Conservation (phyloP, 2,329 filamentous ascomycete genomes). For the Fusarium penzigii region DNA sequence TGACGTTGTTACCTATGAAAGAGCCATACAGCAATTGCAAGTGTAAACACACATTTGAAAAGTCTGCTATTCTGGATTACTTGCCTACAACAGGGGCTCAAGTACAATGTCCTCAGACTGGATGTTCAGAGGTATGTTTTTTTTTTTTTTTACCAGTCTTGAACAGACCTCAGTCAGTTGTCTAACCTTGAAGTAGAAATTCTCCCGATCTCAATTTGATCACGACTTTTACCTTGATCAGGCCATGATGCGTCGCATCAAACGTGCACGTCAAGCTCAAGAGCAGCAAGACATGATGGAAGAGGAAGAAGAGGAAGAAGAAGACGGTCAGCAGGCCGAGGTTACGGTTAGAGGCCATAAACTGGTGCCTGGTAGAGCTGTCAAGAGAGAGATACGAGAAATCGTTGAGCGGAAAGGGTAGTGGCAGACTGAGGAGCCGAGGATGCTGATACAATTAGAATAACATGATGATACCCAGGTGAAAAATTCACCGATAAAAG, state of each 20-base stretch:
- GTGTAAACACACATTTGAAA: conserved; percentile 75
- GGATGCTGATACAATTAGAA: no score
- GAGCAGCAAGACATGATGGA: conserved; percentile 46
- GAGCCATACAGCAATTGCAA: conserved; percentile 67
- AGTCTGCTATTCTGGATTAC: conserved; percentile 59
- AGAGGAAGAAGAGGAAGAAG: conserved; percentile 31
- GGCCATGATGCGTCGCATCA: conserved; percentile 58
- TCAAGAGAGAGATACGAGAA: conserved; percentile 27
- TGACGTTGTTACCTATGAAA: conserved; percentile 64
- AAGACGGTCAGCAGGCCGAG: conserved; percentile 25
- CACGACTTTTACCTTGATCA: conserved; percentile 59
- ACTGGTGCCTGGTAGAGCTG: conserved; percentile 16
- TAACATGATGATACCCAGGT: no score
- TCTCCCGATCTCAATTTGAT: conserved; percentile 40
- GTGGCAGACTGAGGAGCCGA: not conserved
- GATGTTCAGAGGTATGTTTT: conserved; percentile 58
- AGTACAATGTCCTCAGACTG: conserved; percentile 63
- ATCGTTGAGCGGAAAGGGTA: not conserved
- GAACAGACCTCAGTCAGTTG: not conserved
- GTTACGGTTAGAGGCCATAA: conserved; percentile 27
- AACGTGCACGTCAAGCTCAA: conserved; percentile 50
- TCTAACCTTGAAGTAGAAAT: conserved; percentile 38
- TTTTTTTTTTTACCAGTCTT: not conserved
- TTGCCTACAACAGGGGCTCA: conserved; percentile 43
- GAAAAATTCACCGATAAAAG: no score